Percentiles rank a stretch among this genome's conserved stretches.
These are phyloP conservation scores for Rosa persica DNA, from an alignment of 306 rosid genomes.

Conservation along the genomic window DNA sequence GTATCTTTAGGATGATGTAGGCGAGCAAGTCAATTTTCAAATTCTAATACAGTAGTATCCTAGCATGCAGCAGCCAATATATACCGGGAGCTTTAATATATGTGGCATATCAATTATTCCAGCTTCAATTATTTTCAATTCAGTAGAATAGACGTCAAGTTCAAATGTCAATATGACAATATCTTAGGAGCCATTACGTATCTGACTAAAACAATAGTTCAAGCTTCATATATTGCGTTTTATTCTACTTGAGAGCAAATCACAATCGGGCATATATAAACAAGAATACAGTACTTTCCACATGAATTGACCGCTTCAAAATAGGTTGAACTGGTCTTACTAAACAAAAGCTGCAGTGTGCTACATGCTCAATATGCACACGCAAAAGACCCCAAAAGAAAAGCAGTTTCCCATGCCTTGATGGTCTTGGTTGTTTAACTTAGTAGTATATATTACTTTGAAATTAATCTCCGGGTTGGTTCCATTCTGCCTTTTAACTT, in stretches of 20 bases:
- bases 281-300: background rate
- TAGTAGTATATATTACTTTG: background rate
- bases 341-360: background rate
- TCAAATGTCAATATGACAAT: background rate
- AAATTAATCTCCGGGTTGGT: background rate
- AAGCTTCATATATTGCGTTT: background rate
- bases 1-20: background rate
- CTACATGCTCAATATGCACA: background rate
- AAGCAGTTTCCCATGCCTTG: background rate
- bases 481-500: background rate
- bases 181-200: background rate
- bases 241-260: background rate
- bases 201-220: background rate
- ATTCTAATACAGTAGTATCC: background rate
- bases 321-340: background rate
- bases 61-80: constrained; percentile 8
- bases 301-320: background rate
- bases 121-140: background rate
- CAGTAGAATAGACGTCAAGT: background rate
- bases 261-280: background rate
- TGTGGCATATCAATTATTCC: background rate
- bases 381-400: background rate
- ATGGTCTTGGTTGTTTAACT: background rate
- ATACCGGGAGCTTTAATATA: background rate
- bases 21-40: background rate